phyloP scores from a whole-genome alignment of 305 asterid genomes.

The Solanum hybrid region DNA sequence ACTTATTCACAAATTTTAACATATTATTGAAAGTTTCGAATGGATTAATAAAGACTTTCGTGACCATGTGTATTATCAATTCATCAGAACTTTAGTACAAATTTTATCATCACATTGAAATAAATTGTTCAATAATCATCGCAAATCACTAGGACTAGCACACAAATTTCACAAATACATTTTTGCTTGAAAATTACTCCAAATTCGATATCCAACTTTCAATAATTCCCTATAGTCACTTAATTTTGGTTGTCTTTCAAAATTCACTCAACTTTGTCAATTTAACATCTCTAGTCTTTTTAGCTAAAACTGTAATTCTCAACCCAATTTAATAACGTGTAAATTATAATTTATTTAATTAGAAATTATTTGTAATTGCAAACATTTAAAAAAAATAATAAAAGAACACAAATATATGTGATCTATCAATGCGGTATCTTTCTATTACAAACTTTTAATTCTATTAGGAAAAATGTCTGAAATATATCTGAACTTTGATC shows the following conservation, averaged over 20 bases:
- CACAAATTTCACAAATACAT: background rate
- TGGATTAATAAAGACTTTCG: background rate
- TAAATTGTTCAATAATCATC: background rate
- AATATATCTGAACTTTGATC: too few relatives aligned
- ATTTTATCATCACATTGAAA: background rate
- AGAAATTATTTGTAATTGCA: background rate
- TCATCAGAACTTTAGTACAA: background rate
- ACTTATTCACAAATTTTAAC: background rate
- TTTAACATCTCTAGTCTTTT: background rate
- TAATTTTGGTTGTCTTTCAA: background rate
- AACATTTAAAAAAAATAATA: fast-evolving
- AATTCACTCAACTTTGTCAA: background rate
- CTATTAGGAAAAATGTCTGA: too few relatives aligned
- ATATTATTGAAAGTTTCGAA: background rate
- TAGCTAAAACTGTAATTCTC: background rate
- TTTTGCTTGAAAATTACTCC: background rate
- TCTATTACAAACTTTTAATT: background rate
- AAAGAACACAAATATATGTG: background rate
- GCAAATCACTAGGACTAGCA: background rate
- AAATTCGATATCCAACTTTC: background rate
- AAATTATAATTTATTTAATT: too few relatives aligned
- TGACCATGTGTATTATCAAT: background rate
- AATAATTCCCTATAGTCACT: background rate
- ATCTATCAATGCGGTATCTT: background rate
- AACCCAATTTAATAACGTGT: background rate